Evolutionary conservation across 768 basidiomycete species (phyloP).

Genomic region (Infundibulicybe gibba): DNA sequence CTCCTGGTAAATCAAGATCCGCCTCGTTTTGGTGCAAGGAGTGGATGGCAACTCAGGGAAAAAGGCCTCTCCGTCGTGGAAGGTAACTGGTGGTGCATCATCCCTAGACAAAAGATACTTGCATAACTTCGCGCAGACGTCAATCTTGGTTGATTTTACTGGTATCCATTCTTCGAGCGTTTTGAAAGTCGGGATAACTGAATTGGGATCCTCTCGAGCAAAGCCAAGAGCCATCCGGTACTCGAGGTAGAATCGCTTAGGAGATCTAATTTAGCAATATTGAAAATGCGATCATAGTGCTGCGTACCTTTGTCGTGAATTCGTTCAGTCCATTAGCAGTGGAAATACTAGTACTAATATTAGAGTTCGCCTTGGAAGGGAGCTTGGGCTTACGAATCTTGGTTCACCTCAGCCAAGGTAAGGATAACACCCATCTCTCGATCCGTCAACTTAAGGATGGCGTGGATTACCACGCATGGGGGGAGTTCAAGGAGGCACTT

Average conservation of each 20-base stretch:
- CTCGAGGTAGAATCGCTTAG: slow-evolving; percentile 8
- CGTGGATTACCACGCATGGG: neutral
- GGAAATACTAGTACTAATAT: neutral
- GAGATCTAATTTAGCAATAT: neutral
- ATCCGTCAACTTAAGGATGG: slow-evolving; percentile 2
- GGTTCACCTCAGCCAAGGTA: neutral
- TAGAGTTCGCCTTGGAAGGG: no score
- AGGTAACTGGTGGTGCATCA: neutral
- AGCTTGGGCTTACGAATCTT: slow-evolving; percentile 2
- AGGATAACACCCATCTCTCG: slow-evolving; percentile 1
- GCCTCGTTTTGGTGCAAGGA: neutral
- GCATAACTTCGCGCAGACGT: neutral
- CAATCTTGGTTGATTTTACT: slow-evolving; percentile 1
- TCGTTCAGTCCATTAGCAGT: neutral
- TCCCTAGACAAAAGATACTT: neutral
- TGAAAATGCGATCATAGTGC: neutral
- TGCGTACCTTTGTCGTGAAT: neutral
- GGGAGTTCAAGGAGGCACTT: slow-evolving; percentile 5
- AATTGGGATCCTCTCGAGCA: slow-evolving; percentile 4
- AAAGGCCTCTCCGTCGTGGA: neutral
- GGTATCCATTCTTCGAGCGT: neutral
- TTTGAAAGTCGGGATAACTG: neutral
- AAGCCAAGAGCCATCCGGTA: slow-evolving; percentile 5
- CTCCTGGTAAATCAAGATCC: slow-evolving; percentile 11
- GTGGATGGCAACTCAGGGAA: neutral